Evolutionary conservation across 139 green algal species (phyloP), one percentile per base, ranked within the genome.

Genomic region (Chlorella sp.): DNA sequence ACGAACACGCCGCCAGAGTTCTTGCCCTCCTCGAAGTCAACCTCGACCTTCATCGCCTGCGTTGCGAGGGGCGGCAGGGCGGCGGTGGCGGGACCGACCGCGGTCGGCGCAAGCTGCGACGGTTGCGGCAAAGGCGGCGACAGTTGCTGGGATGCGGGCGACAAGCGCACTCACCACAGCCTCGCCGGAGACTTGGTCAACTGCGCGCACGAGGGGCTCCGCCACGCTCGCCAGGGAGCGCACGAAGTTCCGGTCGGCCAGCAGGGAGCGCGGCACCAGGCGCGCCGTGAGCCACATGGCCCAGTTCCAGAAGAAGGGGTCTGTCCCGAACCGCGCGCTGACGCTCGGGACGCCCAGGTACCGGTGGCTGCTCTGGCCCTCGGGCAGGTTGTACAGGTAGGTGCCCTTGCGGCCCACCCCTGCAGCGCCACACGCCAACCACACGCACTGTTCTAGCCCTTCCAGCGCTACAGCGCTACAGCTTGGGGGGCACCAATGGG

Each of bases 241-340:
- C 3, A 90, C 83, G 31, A 70, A 71, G 29, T 69, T 36, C 20
- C 77, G 74, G 68, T 90, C 66, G 27, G 87, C 75, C 31, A 83
- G 72, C 70, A 77, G 60, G 35, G 30, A 62, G 24, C 65, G 64
- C 0, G 92, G 91, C 49, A 89, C 65, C 26, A 97, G 70, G 0
- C 86, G 77, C 0, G 91, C 93, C 5, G 93, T 80, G 3, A 88
- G 70, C 80, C 87, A 85, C 93, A 98, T 98, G 49, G 81, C 91
- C 87, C 85, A 94, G 78, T 99, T 99, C 91, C 93, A 99, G 24
- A 94, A 78, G 30, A 89, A 83, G 2, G 95, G 94, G 30, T 86
- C 82, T 32, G 94, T 99, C 59, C 90, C 94, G 73, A 99, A 99
- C 31, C 95, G 86, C 0, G 95, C 95, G 32, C 78, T 92, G n/a